phyloP scores from a whole-genome alignment of 768 basidiomycete genomes.

The Leccinum disarticulatum region DNA sequence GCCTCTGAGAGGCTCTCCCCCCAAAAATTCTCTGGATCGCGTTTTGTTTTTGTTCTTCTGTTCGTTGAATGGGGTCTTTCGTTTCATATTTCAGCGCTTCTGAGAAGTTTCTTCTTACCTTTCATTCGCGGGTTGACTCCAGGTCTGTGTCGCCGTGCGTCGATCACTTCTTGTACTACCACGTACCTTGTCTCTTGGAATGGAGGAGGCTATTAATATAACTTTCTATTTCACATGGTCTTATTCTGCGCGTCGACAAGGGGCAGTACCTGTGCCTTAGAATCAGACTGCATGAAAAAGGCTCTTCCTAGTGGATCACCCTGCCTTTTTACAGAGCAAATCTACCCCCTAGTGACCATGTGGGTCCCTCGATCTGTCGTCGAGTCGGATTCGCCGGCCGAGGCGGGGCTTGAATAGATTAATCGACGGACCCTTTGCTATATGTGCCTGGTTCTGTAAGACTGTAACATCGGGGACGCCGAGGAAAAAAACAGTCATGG shows the following conservation, averaged over 20 bases:
- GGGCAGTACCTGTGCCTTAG: too few species aligned
- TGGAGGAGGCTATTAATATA: too few species aligned
- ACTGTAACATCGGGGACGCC: too few species aligned
- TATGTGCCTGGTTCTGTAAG: not conserved
- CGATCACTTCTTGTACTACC: not conserved
- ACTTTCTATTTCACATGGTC: too few species aligned
- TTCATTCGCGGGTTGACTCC: not conserved
- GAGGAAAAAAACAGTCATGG: not conserved
- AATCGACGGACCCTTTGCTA: not conserved
- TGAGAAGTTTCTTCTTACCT: not conserved
- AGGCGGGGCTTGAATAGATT: not conserved
- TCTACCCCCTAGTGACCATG: too few species aligned
- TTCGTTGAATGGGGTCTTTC: not conserved
- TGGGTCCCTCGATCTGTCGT: too few species aligned
- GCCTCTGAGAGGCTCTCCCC: not conserved
- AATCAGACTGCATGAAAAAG: not conserved
- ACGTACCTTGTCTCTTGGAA: not conserved
- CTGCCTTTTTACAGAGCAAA: not conserved
- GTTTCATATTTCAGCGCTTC: not conserved
- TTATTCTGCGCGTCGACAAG: not conserved
- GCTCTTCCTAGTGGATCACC: too few species aligned
- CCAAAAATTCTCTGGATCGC: not conserved
- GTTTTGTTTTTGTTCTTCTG: not conserved
- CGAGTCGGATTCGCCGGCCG: not conserved
- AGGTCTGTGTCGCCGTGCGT: not conserved